These are phyloP conservation scores for Coemansia interrupta DNA, from an alignment of 192 early-diverging fungal genomes.

Conservation along the genomic window DNA sequence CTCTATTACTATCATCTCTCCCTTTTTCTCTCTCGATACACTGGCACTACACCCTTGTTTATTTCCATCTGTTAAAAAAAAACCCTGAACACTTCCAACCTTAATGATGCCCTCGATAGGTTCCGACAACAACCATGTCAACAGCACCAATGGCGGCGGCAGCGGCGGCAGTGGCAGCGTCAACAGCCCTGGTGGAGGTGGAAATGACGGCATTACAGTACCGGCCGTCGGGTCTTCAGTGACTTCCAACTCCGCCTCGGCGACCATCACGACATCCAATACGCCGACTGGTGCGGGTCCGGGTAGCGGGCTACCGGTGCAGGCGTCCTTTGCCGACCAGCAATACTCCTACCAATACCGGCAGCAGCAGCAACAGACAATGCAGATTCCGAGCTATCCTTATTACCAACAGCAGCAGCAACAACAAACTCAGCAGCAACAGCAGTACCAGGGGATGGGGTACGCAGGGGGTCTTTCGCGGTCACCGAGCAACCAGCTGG, in stretches of 20 bases:
- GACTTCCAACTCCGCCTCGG: not conserved
- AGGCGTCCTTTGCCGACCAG: conserved; percentile 1
- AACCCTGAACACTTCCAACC: too few relatives aligned
- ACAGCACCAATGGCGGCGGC: not conserved
- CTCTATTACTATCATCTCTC: not conserved
- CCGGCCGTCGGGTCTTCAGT: not conserved
- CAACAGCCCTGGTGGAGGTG: not conserved
- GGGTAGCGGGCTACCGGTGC: not conserved
- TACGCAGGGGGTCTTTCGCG: too few relatives aligned
- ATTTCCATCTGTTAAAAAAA: not conserved
- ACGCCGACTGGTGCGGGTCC: not conserved
- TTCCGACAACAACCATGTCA: not conserved
- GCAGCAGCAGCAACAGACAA: not conserved
- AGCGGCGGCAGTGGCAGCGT: too few relatives aligned
- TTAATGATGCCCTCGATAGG: conserved; percentile 8
- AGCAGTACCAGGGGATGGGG: not conserved
- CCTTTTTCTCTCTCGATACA: not conserved
- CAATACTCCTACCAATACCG: not conserved
- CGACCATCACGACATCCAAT: conserved; percentile 1
- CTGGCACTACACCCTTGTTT: conserved; percentile 1
- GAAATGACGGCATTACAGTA: not conserved
- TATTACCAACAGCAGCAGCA: not conserved
- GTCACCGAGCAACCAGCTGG: conserved; percentile 7
- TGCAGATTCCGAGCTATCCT: not conserved
- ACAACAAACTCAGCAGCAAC: conserved; percentile 14